These are phyloP conservation scores for Lentinula edodes DNA, from an alignment of 768 basidiomycete genomes.

Conservation along the genomic window DNA sequence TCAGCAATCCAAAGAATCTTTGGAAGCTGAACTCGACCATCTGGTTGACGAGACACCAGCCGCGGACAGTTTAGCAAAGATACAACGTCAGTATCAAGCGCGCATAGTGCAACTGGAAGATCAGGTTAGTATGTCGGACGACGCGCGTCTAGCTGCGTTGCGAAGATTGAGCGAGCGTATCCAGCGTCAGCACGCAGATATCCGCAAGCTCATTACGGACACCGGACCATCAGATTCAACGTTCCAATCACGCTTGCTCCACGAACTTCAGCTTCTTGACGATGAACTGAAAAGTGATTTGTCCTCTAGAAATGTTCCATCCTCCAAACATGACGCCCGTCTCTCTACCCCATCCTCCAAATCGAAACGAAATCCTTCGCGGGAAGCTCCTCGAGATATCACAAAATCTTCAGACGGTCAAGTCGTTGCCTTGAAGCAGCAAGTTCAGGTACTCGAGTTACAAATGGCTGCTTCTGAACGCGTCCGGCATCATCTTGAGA, in stretches of 20 bases:
- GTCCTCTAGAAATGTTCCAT: conserved; percentile 28
- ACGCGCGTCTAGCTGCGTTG: conserved; percentile 40
- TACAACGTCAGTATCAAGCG: conserved; percentile 60
- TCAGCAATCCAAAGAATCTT: conserved; percentile 56
- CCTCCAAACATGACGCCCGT: conserved; percentile 35
- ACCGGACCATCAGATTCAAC: conserved; percentile 52
- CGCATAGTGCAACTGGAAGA: conserved; percentile 59
- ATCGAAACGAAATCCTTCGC: conserved; percentile 25
- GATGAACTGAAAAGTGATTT: conserved; percentile 51
- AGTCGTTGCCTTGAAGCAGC: conserved; percentile 49
- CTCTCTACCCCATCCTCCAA: conserved; percentile 39
- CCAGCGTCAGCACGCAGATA: conserved; percentile 66
- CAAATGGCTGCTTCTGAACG: conserved; percentile 66
- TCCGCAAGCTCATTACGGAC: conserved; percentile 58
- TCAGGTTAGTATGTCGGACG: conserved; percentile 53
- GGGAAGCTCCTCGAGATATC: conserved; percentile 27
- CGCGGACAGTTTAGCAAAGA: conserved; percentile 47
- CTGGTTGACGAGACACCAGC: conserved; percentile 57
- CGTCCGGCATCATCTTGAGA: conserved; percentile 59
- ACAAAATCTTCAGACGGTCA: conserved; percentile 41
- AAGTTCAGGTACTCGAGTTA: conserved; percentile 62
- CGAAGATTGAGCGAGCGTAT: conserved; percentile 55
- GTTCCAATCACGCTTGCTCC: conserved; percentile 57
- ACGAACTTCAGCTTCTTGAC: conserved; percentile 58
- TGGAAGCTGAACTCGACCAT: conserved; percentile 63